These are phyloP conservation scores for Cichorium intybus DNA, from an alignment of 140 eudicot species.

Conservation along the genomic window DNA sequence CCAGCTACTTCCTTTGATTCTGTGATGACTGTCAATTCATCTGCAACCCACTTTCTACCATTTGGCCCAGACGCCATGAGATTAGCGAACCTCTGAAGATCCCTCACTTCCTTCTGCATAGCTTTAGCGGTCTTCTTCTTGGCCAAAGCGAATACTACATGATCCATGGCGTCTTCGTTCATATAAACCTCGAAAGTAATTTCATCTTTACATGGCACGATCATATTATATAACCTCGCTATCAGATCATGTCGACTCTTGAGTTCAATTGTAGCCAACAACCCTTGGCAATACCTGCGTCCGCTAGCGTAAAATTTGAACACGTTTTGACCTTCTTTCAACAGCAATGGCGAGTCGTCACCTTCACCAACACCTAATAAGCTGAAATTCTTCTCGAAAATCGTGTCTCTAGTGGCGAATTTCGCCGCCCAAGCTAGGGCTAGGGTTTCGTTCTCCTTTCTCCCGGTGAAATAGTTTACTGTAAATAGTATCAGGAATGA, in stretches of 20 bases:
- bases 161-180: slow-evolving; percentile 98
- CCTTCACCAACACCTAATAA: slow-evolving; percentile 81
- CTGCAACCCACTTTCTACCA: slow-evolving; percentile 81
- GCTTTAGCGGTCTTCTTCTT: slow-evolving; percentile 71
- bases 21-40: slow-evolving; percentile 61
- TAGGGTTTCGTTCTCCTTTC: slow-evolving; percentile 67
- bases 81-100: slow-evolving; percentile 68
- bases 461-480: slow-evolving; percentile 66
- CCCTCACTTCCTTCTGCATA: slow-evolving; percentile 79
- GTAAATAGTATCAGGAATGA: slow-evolving; percentile 53
- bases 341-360: slow-evolving; percentile 79
- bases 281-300: slow-evolving; percentile 81
- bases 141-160: slow-evolving; percentile 87
- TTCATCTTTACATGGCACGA: slow-evolving; percentile 83
- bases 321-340: slow-evolving; percentile 84
- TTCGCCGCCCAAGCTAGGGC: slow-evolving; percentile 84
- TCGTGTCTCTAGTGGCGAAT: slow-evolving; percentile 58
- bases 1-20: slow-evolving; percentile 95
- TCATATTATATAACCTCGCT: slow-evolving; percentile 63
- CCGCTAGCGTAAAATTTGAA: slow-evolving; percentile 93
- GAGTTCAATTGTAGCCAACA: slow-evolving; percentile 84
- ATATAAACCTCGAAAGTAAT: slow-evolving; percentile 82
- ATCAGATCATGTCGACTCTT: slow-evolving; percentile 93
- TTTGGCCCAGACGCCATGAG: slow-evolving; percentile 48
- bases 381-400: slow-evolving; percentile 86